Conservation (phyloP, 164 flowering plant genomes). For the Berberis thunbergii region DNA sequence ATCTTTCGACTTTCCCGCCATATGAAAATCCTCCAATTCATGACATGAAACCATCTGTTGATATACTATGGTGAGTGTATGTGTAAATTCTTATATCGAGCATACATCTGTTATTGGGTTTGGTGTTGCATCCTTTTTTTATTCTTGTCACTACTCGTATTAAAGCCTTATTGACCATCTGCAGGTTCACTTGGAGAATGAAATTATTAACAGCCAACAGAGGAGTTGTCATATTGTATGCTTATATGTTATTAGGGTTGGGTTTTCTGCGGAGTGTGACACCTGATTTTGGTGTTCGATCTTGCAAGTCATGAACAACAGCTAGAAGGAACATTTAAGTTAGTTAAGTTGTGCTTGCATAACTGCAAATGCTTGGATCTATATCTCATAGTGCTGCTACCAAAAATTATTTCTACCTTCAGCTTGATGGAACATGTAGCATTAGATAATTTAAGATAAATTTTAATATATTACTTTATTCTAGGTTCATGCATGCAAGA, state of each 20-base stretch:
- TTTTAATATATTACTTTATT: neutral
- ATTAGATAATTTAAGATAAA: neutral
- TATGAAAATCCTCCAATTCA: too few relatives aligned
- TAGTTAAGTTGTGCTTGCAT: too few relatives aligned
- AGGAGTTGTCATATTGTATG: constrained; percentile 85
- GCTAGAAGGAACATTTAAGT: constrained; percentile 98
- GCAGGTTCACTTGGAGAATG: constrained; percentile 99
- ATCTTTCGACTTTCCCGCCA: constrained; percentile 5
- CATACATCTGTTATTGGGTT: too few relatives aligned
- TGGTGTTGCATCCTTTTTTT: too few relatives aligned
- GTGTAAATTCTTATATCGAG: neutral
- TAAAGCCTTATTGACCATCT: neutral
- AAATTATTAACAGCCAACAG: constrained; percentile 79
- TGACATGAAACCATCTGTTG: constrained; percentile 76
- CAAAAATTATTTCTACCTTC: neutral
- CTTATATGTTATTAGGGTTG: constrained; percentile 91
- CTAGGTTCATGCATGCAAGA: constrained; percentile 95
- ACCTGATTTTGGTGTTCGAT: constrained; percentile 97
- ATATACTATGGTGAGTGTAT: constrained; percentile 76
- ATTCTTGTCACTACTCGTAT: neutral
- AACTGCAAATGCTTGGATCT: constrained; percentile 9
- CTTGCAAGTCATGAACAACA: constrained; percentile 77
- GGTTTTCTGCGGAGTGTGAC: constrained; percentile 84
- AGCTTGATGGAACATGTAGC: neutral
- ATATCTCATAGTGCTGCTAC: constrained; percentile 1